Evolutionary conservation across 2,329 filamentous ascomycete genomes (phyloP), one percentile per base, ranked within the genome.

Genomic region (Fusarium continuum): DNA sequence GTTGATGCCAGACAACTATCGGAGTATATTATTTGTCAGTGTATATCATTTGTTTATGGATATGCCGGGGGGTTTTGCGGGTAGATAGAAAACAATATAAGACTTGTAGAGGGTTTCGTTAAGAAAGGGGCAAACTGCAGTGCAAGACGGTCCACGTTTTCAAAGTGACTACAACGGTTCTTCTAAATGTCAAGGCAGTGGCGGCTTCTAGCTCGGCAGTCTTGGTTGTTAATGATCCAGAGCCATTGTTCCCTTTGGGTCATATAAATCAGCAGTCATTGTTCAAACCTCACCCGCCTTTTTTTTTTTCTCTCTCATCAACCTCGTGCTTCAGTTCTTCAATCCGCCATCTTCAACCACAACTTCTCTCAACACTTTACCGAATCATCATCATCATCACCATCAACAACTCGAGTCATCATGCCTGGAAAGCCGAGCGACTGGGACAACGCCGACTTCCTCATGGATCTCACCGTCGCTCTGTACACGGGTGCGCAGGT

Each of bases 381-480:
- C 22, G 17, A 23, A 36, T 28, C n/a, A 11, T 4, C 34, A 32
- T 9, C 50, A 23, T 19, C 16, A 13, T 14, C 25, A 32, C 22
- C 41, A 51, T 9, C 26, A 28, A 31, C 40, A 39, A 38, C 35
- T 23, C 35, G 7, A 31, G 3, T 14, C 56, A 60, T 23, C 46
- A 73, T 72, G 70, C 50, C 67, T 20, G 55, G 57, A 20, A 41
- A 63, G 10, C 35, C 60, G 13, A 55, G 59, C 20, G 48, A 64
- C 29, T 79, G 77, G 77, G 72, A 73, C 8, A 74, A 73, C 44
- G 14, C 70, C 31, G 67, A 55, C 2, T 72, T 79, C 55, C 73
- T 79, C 20, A 63, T 68, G 51, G 72, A 77, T 22, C 68, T 79
- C 35, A 54, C 67, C 9, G 45, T 78, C 13, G 72, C 65, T 9